Conservation (phyloP, 1,139 yeast species). For the Pichia sp. region DNA sequence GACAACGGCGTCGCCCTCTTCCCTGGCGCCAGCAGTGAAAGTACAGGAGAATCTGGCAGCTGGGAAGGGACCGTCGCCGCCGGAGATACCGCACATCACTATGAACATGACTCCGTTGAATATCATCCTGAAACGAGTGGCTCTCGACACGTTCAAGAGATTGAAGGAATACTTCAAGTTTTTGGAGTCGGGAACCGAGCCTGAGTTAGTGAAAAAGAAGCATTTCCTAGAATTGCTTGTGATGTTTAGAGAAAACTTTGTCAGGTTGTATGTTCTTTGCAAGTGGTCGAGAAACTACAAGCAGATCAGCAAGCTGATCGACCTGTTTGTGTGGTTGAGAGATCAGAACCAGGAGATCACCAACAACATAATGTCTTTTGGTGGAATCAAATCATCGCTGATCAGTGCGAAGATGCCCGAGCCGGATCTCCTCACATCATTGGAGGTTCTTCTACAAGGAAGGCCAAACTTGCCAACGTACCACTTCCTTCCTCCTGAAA, state of each 20-base stretch:
- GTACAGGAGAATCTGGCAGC: neutral
- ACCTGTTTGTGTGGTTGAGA: slow-evolving; percentile 80
- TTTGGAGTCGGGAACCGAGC: slow-evolving; percentile 45
- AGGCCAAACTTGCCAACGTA: slow-evolving; percentile 73
- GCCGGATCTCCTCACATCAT: slow-evolving; percentile 80
- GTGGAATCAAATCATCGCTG: slow-evolving; percentile 56
- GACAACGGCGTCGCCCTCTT: neutral
- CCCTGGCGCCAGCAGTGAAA: neutral
- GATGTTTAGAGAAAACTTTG: slow-evolving; percentile 70
- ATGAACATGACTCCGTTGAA: slow-evolving; percentile 66
- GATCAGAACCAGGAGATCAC: slow-evolving; percentile 69
- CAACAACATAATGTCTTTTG: slow-evolving; percentile 54
- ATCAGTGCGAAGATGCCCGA: slow-evolving; percentile 85
- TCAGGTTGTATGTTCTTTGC: slow-evolving; percentile 75
- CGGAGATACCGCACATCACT: slow-evolving; percentile 69
- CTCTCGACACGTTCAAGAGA: slow-evolving; percentile 63
- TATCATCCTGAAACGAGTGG: slow-evolving; percentile 53
- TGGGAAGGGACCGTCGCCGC: slow-evolving; percentile 29
- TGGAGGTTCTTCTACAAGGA: slow-evolving; percentile 78
- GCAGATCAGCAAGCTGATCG: slow-evolving; percentile 72
- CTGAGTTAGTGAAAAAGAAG: slow-evolving; percentile 63
- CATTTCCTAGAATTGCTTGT: slow-evolving; percentile 66
- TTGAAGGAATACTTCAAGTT: slow-evolving; percentile 60
- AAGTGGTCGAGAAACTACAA: slow-evolving; percentile 80
- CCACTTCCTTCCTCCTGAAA: slow-evolving; percentile 44